Conservation (phyloP, 2,329 filamentous ascomycete species). For the Colletotrichum caudatum region DNA sequence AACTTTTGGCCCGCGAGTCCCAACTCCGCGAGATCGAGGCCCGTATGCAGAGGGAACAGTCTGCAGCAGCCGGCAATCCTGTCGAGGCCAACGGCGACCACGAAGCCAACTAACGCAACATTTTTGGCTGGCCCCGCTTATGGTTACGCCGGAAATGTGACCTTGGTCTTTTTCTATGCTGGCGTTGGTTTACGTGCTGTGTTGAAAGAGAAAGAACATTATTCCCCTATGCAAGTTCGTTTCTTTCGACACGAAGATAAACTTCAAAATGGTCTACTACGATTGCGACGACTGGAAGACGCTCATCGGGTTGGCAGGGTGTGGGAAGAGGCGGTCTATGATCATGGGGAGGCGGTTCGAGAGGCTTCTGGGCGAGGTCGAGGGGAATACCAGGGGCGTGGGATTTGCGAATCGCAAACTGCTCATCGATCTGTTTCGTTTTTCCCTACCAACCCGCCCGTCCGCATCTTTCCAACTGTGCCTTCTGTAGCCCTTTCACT, state of each 20-base stretch:
- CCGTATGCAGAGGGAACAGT: conserved; percentile 91
- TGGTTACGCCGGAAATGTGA: conserved; percentile 52
- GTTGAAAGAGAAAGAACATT: conserved; percentile 58
- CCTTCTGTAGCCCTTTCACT: conserved; percentile 46
- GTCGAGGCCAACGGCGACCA: conserved; percentile 68
- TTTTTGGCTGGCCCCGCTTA: conserved; percentile 30
- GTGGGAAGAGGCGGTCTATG: conserved; percentile 36
- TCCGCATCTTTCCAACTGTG: conserved; percentile 38
- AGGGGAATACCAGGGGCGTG: conserved; percentile 2
- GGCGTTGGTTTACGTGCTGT: conserved; percentile 62
- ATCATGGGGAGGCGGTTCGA: conserved; percentile 25
- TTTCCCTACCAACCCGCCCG: conserved; percentile 25
- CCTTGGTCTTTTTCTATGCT: conserved; percentile 60
- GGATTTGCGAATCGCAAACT: conserved; percentile 18
- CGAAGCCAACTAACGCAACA: conserved; percentile 60
- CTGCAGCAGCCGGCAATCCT: conserved; percentile 57
- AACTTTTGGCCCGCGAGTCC: conserved; percentile 95
- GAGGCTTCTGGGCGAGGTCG: conserved; percentile 25
- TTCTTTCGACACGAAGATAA: conserved; percentile 52
- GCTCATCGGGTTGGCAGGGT: conserved; percentile 39
- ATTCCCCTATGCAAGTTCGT: conserved; percentile 57
- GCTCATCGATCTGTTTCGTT: conserved; percentile 39
- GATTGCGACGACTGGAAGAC: conserved; percentile 42
- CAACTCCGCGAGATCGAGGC: conserved; percentile 99
- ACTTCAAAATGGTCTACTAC: conserved; percentile 44